phyloP scores from a whole-genome alignment of 257 asterid species.

The Paraleonurus japonicus region DNA sequence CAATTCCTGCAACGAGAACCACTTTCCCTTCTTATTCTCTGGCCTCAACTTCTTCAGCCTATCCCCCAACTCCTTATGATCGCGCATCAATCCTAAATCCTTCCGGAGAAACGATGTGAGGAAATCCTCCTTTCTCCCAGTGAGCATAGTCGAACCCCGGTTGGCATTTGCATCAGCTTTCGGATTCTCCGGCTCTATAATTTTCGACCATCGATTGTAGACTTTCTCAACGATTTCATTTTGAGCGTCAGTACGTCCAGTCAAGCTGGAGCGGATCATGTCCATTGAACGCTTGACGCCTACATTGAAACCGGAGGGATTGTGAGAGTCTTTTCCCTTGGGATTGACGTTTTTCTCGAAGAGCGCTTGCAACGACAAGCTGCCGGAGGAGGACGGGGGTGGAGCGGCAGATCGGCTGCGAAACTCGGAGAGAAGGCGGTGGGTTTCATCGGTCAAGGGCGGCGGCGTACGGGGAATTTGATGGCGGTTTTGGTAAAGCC shows the following conservation, averaged over 20 bases:
- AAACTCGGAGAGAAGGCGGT: slow-evolving; percentile 31
- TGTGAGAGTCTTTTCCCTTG: slow-evolving; percentile 1
- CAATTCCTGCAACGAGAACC: slow-evolving; percentile 74
- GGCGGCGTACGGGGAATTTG: slow-evolving; percentile 19
- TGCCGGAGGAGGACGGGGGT: slow-evolving; percentile 24
- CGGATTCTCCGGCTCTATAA: slow-evolving; percentile 10
- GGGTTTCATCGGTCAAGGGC: slow-evolving; percentile 22
- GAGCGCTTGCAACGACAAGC: slow-evolving; percentile 33
- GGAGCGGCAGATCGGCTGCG: slow-evolving; percentile 36
- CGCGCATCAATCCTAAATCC: slow-evolving; percentile 18
- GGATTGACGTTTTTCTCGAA: slow-evolving; percentile 26
- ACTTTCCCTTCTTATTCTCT: slow-evolving; percentile 49
- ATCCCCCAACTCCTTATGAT: slow-evolving; percentile 49
- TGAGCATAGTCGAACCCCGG: not conserved
- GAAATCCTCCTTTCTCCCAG: slow-evolving; percentile 24
- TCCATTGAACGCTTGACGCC: not conserved
- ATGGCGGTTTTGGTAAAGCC: slow-evolving; percentile 28
- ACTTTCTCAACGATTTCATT: not conserved
- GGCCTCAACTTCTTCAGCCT: slow-evolving; percentile 64
- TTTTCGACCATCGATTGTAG: not conserved
- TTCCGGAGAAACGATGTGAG: not conserved
- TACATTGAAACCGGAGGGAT: not conserved
- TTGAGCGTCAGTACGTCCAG: not conserved
- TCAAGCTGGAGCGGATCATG: slow-evolving; percentile 27
- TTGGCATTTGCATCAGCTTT: slow-evolving; percentile 10